These are phyloP conservation scores for Neonectria sp. DNA, from an alignment of 2,329 filamentous ascomycete species.

Conservation along the genomic window DNA sequence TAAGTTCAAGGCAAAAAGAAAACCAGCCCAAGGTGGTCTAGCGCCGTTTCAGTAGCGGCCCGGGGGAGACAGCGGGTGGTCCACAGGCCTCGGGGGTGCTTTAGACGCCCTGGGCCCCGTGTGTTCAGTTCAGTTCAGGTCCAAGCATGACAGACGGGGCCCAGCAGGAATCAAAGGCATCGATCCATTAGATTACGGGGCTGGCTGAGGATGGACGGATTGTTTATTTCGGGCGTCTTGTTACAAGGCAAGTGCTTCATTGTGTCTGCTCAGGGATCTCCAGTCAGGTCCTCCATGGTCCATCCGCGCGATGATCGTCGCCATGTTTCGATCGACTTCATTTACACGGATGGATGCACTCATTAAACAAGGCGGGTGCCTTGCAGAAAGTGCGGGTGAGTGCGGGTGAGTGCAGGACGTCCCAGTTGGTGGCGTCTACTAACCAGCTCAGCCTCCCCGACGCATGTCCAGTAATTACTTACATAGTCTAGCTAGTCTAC, in stretches of 20 bases:
- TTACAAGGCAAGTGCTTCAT: no score
- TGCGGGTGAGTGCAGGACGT: constrained; percentile 1
- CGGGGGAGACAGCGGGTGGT: constrained; percentile 36
- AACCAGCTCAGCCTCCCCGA: not conserved
- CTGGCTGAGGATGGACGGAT: not conserved
- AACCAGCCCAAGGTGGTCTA: constrained; percentile 28
- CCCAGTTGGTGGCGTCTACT: constrained; percentile 1
- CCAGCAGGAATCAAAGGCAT: no score
- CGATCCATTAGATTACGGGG: not conserved
- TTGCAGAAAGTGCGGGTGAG: constrained; percentile 19
- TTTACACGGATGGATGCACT: not conserved
- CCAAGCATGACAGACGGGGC: not conserved
- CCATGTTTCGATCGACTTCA: not conserved
- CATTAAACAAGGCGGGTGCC: constrained; percentile 4
- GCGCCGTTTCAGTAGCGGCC: constrained; percentile 42
- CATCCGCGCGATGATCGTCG: not conserved
- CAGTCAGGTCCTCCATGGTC: no score
- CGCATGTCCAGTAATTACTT: not conserved
- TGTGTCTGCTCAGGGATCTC: no score
- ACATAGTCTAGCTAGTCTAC: no score
- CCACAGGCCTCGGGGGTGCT: constrained; percentile 25
- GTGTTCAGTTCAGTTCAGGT: constrained; percentile 15
- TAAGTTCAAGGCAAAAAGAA: no score
- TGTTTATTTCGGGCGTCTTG: constrained; percentile 2
- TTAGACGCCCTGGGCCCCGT: not conserved